Percentiles rank a stretch among this genome's conserved stretches.
phyloP scores from a whole-genome alignment of 2,329 filamentous ascomycete species.

The Phaeosphaeria sp. region DNA sequence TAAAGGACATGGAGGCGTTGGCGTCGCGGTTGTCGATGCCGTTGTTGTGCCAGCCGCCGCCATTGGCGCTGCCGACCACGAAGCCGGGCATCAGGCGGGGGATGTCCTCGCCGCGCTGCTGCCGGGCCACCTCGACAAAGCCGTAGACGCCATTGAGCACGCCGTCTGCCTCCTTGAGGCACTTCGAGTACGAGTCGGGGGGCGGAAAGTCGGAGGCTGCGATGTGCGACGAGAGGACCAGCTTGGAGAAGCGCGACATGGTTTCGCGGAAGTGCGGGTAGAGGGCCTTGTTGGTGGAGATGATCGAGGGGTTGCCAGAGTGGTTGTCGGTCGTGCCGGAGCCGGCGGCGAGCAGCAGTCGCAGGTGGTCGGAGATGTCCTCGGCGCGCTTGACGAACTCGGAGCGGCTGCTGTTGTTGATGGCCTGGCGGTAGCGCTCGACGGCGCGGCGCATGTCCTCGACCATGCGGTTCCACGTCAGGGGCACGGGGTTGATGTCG shows the following conservation, averaged over 20 bases:
- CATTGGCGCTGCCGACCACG: conserved; percentile 80
- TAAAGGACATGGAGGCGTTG: conserved; percentile 71
- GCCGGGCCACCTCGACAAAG: conserved; percentile 93
- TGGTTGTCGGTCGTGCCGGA: conserved; percentile 99
- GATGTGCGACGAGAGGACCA: conserved; percentile 97
- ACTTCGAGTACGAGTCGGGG: conserved; percentile 92
- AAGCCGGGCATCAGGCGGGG: conserved; percentile 94
- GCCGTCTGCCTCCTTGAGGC: conserved; percentile 95
- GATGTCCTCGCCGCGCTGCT: conserved; percentile 92
- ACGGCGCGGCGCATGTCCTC: conserved; percentile 93
- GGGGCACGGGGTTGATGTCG: conserved; percentile 77
- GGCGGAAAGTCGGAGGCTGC: conserved; percentile 95
- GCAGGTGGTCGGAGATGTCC: conserved; percentile 95
- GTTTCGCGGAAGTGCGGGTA: conserved; percentile 98
- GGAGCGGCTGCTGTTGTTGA: conserved; percentile 80
- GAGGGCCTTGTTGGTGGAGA: conserved; percentile 94
- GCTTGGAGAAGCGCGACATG: conserved; percentile 99
- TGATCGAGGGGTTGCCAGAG: conserved; percentile 98
- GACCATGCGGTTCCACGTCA: conserved; percentile 89
- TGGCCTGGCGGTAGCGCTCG: conserved; percentile 88
- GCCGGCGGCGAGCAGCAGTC: conserved; percentile 89
- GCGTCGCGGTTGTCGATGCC: conserved; percentile 70
- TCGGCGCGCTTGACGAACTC: conserved; percentile 96
- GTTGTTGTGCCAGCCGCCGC: conserved; percentile 85
- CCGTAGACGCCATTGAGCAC: conserved; percentile 93